Percentiles rank a stretch among this genome's conserved stretches.
These are phyloP conservation scores for Boletus reticuloceps DNA, from an alignment of 768 basidiomycete genomes.

Conservation along the genomic window DNA sequence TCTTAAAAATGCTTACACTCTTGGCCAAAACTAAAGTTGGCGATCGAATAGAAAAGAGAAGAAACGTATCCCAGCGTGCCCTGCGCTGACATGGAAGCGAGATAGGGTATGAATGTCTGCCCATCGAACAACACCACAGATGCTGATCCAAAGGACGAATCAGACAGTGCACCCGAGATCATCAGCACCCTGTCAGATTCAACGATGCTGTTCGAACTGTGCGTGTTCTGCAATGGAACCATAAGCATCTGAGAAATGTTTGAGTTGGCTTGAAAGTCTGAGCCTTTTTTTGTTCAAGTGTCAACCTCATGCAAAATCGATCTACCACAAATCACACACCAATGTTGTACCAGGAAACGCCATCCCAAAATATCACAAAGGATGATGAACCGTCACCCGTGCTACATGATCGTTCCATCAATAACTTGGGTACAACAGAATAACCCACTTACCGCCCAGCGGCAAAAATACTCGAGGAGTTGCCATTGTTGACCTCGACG, in stretches of 20 bases:
- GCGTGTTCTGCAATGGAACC: slow-evolving; percentile 84
- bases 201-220: slow-evolving; percentile 65
- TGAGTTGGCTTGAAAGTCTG: slow-evolving; percentile 52
- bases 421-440: not conserved
- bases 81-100: slow-evolving; percentile 60
- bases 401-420: slow-evolving; percentile 28
- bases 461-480: slow-evolving; percentile 82
- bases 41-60: slow-evolving; percentile 79
- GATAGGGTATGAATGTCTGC: slow-evolving; percentile 74
- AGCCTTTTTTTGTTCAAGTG: slow-evolving; percentile 45
- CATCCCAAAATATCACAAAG: slow-evolving; percentile 87
- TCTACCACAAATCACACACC: slow-evolving; percentile 38
- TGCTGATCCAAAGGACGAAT: slow-evolving; percentile 70
- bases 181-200: slow-evolving; percentile 87
- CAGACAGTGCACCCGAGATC: slow-evolving; percentile 75
- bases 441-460: slow-evolving; percentile 70
- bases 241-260: slow-evolving; percentile 81
- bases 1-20: slow-evolving; percentile 48
- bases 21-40: slow-evolving; percentile 71
- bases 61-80: slow-evolving; percentile 72
- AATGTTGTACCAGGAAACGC: slow-evolving; percentile 66
- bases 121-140: slow-evolving; percentile 91
- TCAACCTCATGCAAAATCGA: not conserved
- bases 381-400: slow-evolving; percentile 57
- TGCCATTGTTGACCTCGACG: slow-evolving; percentile 77